Percentiles rank a stretch among this genome's conserved stretches.
phyloP scores from a whole-genome alignment of 2,329 filamentous ascomycete species.

The Alternaria sp. region DNA sequence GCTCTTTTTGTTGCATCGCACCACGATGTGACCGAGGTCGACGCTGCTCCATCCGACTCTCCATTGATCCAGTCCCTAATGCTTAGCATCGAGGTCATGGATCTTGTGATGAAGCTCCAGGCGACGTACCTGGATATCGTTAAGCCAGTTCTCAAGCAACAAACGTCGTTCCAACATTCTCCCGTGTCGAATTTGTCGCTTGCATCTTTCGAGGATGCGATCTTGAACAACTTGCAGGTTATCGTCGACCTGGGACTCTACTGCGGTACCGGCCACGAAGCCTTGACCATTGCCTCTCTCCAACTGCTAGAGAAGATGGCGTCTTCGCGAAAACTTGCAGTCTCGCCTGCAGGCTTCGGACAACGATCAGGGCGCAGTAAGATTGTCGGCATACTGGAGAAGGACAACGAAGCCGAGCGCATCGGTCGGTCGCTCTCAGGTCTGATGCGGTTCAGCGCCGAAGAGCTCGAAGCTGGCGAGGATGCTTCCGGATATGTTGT shows the following conservation, averaged over 20 bases:
- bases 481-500: conserved; percentile 77
- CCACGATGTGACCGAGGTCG: conserved; percentile 74
- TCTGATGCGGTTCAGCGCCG: conserved; percentile 67
- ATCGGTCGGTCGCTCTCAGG: conserved; percentile 75
- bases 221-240: conserved; percentile 79
- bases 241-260: conserved; percentile 86
- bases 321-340: conserved; percentile 79
- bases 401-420: conserved; percentile 78
- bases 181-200: conserved; percentile 77
- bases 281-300: conserved; percentile 80
- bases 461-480: conserved; percentile 76
- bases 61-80: conserved; percentile 81
- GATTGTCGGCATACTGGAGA: conserved; percentile 85
- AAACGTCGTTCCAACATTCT: conserved; percentile 64
- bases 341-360: conserved; percentile 68
- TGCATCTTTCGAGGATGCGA: conserved; percentile 88
- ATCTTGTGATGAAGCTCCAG: conserved; percentile 83
- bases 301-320: conserved; percentile 85
- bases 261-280: conserved; percentile 81
- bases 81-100: conserved; percentile 82
- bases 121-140: conserved; percentile 91
- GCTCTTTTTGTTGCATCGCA: conserved; percentile 80
- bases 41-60: conserved; percentile 75
- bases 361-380: conserved; percentile 75
- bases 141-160: conserved; percentile 74